These are phyloP conservation scores for Atkinsonella texensis DNA, from an alignment of 2,329 filamentous ascomycete species.

Conservation along the genomic window DNA sequence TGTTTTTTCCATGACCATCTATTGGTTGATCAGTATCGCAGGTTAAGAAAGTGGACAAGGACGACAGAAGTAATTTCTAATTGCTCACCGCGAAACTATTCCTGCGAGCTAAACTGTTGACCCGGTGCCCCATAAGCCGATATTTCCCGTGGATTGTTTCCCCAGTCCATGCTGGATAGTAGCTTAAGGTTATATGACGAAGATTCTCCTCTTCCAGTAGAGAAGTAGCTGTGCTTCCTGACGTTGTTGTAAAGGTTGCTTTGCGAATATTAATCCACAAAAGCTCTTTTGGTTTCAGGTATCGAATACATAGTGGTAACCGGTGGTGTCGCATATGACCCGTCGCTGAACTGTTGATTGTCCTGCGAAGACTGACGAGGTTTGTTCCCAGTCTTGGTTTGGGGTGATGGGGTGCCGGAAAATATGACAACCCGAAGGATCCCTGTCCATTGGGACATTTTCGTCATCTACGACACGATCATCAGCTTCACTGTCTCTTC, in stretches of 20 bases:
- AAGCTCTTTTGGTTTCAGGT: background rate
- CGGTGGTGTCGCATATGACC: background rate
- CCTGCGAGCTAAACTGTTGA: conserved; percentile 28
- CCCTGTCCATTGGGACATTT: too few relatives aligned
- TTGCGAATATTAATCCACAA: background rate
- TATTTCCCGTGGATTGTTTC: conserved; percentile 23
- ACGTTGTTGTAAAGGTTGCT: conserved; percentile 1
- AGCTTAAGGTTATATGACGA: conserved; percentile 15
- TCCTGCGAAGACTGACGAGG: background rate
- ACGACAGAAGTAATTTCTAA: background rate
- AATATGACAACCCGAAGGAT: conserved; percentile 1
- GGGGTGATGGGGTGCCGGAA: background rate
- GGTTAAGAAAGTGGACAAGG: background rate
- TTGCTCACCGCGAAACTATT: conserved; percentile 14
- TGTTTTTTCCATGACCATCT: conserved; percentile 15
- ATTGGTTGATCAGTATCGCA: background rate
- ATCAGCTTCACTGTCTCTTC: too few relatives aligned
- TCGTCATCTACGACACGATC: too few relatives aligned
- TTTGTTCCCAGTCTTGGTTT: background rate
- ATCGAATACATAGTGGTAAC: conserved; percentile 1
- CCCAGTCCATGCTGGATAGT: conserved; percentile 21
- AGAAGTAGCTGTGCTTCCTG: background rate
- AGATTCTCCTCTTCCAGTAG: conserved; percentile 15
- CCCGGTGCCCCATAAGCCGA: conserved; percentile 22
- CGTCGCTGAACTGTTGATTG: conserved; percentile 1